phyloP scores from a whole-genome alignment of 345 rosid genomes.

The Firmiana major region DNA sequence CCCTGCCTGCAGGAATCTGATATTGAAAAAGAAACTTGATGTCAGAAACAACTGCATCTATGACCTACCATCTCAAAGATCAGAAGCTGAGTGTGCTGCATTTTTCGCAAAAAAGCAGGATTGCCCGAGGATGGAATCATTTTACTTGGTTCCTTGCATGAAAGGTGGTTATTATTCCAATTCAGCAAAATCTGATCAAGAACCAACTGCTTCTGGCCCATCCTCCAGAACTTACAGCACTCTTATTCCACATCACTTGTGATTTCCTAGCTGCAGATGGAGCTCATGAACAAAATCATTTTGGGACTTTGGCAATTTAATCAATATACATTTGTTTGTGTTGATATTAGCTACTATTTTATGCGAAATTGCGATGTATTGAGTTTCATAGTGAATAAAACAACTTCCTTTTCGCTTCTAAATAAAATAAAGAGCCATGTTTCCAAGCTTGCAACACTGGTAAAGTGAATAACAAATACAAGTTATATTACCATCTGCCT shows the following conservation, averaged over 20 bases:
- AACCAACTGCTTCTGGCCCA: slow-evolving; percentile 10
- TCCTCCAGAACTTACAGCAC: slow-evolving; percentile 25
- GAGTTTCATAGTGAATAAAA: background rate
- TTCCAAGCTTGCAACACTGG: background rate
- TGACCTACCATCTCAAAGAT: slow-evolving; percentile 45
- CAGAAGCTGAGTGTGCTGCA: slow-evolving; percentile 19
- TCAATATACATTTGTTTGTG: background rate
- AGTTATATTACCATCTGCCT: background rate
- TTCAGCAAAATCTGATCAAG: background rate
- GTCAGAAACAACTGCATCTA: slow-evolving; percentile 48
- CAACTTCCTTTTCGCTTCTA: background rate
- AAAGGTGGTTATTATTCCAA: background rate
- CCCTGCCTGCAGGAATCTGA: slow-evolving; percentile 38
- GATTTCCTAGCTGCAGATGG: background rate
- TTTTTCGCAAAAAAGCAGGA: slow-evolving; percentile 23
- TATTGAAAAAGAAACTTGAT: slow-evolving; percentile 31
- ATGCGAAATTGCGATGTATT: background rate
- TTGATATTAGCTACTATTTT: background rate
- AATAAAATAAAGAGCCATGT: background rate
- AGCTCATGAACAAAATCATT: background rate
- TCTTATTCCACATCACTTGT: slow-evolving; percentile 21
- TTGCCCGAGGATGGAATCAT: slow-evolving; percentile 24
- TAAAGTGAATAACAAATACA: background rate
- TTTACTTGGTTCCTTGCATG: slow-evolving; percentile 37
- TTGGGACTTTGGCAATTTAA: background rate